Base-by-base conservation (phyloP, 2,329 filamentous ascomycete genomes). In the Exophiala calicioides region DNA sequence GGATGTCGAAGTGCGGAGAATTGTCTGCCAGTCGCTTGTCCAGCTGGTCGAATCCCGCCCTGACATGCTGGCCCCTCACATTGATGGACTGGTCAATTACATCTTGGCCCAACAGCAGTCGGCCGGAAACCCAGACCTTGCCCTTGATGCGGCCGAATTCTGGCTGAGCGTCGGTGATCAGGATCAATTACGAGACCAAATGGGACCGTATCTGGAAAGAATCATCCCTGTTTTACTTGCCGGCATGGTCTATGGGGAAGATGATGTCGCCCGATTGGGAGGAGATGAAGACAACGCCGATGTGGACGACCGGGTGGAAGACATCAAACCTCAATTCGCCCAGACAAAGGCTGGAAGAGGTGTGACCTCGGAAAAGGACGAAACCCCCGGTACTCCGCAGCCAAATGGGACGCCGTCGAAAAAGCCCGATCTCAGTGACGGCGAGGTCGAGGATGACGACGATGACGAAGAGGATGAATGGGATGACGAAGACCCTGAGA, bases 141-240 rank as follows among this genome's bases (percentile, higher is more conserved):
- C 91, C 27, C 84, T 94, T 56, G 93, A 98, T 65, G 93, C 93
- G 6, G 90, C 93, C 4, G 93, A 98, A 67, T 98, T 98, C 64
- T 98, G 94, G 90, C 80, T 98, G 33, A 89, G 89, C 29, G 84
- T 95, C 15, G 90, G 90, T 50, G 93, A 96, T 65, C 88, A 95
- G 63, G 80, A 87, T 31, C 80, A 85, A 49, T 72, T 97, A 42
- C 89, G 88, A 72, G 78, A 82, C 57, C 79, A 82, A 1, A 74
- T 98, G 34, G 82, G 79, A 6, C 90, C 90, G 0, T 88, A 88
- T 63, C 80, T 97, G 45, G 70, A 79, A 56, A 88, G 87, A 65
- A 91, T 97, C 55, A 85, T 98, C 21, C 93, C 93, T 0, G 86
- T 96, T 1, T 73, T 98, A 40, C 78, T 98, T 5, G 83, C 93